Conservation (phyloP, 116 monocot species). For the Posidonia oceanica region DNA sequence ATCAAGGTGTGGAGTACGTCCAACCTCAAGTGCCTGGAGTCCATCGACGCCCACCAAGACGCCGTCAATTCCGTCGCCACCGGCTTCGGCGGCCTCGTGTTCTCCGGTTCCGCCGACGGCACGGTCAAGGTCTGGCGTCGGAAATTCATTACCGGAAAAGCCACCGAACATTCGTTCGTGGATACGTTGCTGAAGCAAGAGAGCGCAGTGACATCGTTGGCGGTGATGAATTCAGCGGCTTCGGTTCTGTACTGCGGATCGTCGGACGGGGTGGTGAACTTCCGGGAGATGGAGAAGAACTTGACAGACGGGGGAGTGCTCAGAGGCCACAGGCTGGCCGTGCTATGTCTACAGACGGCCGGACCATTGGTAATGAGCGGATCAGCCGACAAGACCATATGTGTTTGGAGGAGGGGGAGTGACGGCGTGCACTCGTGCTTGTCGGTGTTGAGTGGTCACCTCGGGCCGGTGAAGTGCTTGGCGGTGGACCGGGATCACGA, state of each 20-base stretch:
- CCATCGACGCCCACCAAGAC: constrained; percentile 44
- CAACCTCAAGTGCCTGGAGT: constrained; percentile 41
- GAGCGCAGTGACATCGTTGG: constrained; percentile 44
- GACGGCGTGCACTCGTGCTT: constrained; percentile 32
- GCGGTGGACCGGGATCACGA: constrained; percentile 19
- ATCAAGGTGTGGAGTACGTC: constrained; percentile 52
- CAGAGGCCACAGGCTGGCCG: constrained; percentile 44
- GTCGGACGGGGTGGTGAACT: constrained; percentile 47
- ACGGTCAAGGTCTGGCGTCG: constrained; percentile 47
- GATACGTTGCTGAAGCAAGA: constrained; percentile 32
- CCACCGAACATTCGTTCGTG: constrained; percentile 18
- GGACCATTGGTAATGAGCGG: constrained; percentile 47
- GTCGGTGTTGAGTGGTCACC: constrained; percentile 38
- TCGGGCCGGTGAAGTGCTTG: constrained; percentile 61
- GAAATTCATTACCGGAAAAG: constrained; percentile 18
- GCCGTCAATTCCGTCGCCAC: constrained; percentile 45
- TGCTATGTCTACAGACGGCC: constrained; percentile 37
- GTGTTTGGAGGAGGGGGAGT: constrained; percentile 38
- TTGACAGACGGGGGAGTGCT: constrained; percentile 29
- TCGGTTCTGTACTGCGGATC: constrained; percentile 34
- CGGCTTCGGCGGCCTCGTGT: constrained; percentile 33
- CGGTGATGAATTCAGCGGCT: constrained; percentile 7
- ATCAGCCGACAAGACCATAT: constrained; percentile 49
- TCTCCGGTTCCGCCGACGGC: constrained; percentile 57
- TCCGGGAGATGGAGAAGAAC: constrained; percentile 32